Evolutionary conservation across 805 yeast species (phyloP), one percentile per base, ranked within the genome.

Genomic region (Saccharomycopsis fermentans): DNA sequence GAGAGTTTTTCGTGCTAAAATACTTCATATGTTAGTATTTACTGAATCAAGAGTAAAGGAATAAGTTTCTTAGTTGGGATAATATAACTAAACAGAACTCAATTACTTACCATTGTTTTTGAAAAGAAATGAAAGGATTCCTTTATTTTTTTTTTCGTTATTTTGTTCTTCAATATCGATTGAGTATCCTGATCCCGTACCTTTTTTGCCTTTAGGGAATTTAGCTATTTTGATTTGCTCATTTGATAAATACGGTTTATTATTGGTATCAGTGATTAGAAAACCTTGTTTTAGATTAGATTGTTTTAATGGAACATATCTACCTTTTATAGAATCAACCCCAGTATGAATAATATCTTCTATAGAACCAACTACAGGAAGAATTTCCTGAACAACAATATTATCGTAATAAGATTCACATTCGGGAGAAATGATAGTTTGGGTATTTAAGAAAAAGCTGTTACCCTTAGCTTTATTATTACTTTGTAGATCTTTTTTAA

Each of bases 271-370:
- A 54, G 67, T 71, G 6, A 84, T 75, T 54, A 73, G 71, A 63
- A 65, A 77, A 6, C 71, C 71, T 1, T 81, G 72, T 9, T 62
- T 61, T 58, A 82, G 64, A 47, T 82, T 83, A 0, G 69, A 65
- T 8, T 72, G 74, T 2, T 71, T 59, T 8, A 86, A 66, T 3
- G 72, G 65, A 8, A 83, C 77, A 65, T 69, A 83, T 59, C 70
- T 70, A 0, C 92, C 92, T 53, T 66, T 69, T 9, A 69, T 65
- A 0, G 71, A 74, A 6, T 71, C 67, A 4, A 80, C 83, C 0
- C 89, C 88, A 9, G 65, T 66, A 32, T 72, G 71, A 47, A 84
- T 76, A 11, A 43, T 21, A 43, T 19, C 27, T 14, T 43, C 27
- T 55, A 83, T 66, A 0, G 71, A 35, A 6, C 29, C 24, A 27